phyloP scores from a whole-genome alignment of 495 filamentous ascomycete genomes.

The Daldinia concentrica region DNA sequence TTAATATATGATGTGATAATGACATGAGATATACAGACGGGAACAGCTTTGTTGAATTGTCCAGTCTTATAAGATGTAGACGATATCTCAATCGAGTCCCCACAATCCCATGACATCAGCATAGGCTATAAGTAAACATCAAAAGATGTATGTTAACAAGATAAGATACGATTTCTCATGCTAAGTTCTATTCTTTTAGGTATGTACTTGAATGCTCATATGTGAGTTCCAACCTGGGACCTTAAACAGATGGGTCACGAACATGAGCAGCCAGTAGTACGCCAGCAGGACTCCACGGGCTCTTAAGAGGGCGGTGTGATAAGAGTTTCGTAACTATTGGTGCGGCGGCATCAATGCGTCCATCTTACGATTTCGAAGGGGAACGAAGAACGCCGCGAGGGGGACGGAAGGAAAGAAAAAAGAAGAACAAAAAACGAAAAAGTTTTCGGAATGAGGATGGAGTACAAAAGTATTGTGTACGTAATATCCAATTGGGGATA shows the following conservation, averaged over 20 bases:
- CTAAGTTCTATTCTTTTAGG: background rate
- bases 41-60: background rate
- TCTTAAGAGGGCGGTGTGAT: conserved; percentile 10
- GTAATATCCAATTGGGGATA: conserved; percentile 16
- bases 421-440: too few relatives aligned
- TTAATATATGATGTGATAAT: background rate
- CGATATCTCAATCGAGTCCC: background rate
- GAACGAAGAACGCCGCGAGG: background rate
- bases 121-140: background rate
- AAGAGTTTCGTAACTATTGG: conserved; percentile 12
- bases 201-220: background rate
- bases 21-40: background rate
- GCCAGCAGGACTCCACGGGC: conserved; percentile 19
- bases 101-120: background rate
- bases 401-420: background rate
- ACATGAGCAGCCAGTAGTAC: conserved; percentile 13
- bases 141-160: background rate
- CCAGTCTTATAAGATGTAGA: background rate
- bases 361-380: conserved; percentile 19
- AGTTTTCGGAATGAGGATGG: background rate
- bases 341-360: conserved; percentile 17
- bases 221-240: background rate
- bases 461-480: background rate
- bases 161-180: background rate
- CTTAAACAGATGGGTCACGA: background rate